A percentile compares a stretch with the other conserved stretches of the same genome.
Conservation (phyloP, 495 filamentous ascomycete genomes). For the Penicillium desertorum region DNA sequence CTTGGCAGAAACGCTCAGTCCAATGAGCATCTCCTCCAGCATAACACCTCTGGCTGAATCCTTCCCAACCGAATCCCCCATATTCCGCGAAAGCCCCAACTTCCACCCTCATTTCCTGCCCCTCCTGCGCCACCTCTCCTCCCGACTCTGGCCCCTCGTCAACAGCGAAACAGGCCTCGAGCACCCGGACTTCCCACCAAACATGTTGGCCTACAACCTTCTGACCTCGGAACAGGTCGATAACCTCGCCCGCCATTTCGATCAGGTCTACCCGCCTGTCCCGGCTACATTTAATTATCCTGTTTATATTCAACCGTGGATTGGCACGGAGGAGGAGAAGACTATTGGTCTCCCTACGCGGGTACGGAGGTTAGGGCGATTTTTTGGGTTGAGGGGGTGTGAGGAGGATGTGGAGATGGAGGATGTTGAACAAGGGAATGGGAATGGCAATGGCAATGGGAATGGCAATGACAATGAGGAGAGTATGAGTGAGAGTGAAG, state of each 20-base stretch:
- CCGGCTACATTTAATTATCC: conserved; percentile 62
- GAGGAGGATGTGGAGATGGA: conserved; percentile 15
- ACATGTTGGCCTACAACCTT: conserved; percentile 69
- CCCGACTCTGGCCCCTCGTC: conserved; percentile 41
- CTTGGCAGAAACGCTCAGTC: neutral
- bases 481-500: neutral
- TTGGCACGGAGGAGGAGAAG: conserved; percentile 27
- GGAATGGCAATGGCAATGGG: neutral
- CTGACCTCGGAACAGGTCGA: conserved; percentile 71
- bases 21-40: neutral
- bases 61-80: conserved; percentile 7
- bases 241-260: conserved; percentile 69
- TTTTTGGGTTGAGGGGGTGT: conserved; percentile 66
- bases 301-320: conserved; percentile 44
- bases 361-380: conserved; percentile 59
- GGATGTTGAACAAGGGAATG: neutral
- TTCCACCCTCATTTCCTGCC: conserved; percentile 26
- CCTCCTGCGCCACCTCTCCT: conserved; percentile 34
- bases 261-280: conserved; percentile 61
- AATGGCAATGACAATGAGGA: neutral
- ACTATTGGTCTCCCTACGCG: conserved; percentile 55
- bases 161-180: conserved; percentile 52
- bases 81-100: conserved; percentile 1
- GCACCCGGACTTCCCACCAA: conserved; percentile 66
- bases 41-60: neutral